Base-by-base conservation (phyloP, 768 basidiomycete genomes). In the Boletus subcaerulescens region DNA sequence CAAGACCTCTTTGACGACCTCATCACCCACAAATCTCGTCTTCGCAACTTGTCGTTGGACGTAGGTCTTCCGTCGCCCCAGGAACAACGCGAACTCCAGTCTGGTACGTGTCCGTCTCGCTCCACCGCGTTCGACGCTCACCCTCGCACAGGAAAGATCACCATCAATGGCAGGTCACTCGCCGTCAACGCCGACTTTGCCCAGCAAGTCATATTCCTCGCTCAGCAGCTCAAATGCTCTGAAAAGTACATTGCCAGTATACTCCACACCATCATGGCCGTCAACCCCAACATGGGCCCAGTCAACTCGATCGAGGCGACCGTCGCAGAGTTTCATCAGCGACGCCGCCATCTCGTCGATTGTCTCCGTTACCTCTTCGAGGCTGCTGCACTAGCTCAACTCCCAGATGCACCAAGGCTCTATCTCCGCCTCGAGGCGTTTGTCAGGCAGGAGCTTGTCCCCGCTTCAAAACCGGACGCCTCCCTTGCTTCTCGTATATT, bases 171-270 rank as follows among this genome's bases (percentile, higher is more conserved):
- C 31, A 82, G 80, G 62, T 75, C 83, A n/a, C 77, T 87, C 35
- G 83, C 84, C 0, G 80, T 94, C 59, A 92, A 91, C 67, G 70
- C 82, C 14, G 88, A 93, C 65, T 93, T 93, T 70, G 84, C 84
- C 14, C 83, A 81, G 47, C 91, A 91, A 68, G 82, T 79, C 52
- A 69, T 89, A 52, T 89, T 91, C 70, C 81, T 95, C 52, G 83
- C 93, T 0, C 84, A 89, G 65, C 83, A 91, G 51, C 85, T 97
- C 50, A 79, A 83, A 62, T 84, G 84, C 60, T 95, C 93, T 13
- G 93, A 96, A 73, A 83, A 86, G 61, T 85, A 89, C 70, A 73
- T 86, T 48, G 89, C 92, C 5, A 76, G 77, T 20, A 79, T 92
- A 17, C 75, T 92, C 44, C 82, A 88, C 54, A 72, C 79, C 20